Percentiles rank a stretch among this genome's conserved stretches.
phyloP scores from a whole-genome alignment of 2,329 filamentous ascomycete species.

The Claviceps sorghi region DNA sequence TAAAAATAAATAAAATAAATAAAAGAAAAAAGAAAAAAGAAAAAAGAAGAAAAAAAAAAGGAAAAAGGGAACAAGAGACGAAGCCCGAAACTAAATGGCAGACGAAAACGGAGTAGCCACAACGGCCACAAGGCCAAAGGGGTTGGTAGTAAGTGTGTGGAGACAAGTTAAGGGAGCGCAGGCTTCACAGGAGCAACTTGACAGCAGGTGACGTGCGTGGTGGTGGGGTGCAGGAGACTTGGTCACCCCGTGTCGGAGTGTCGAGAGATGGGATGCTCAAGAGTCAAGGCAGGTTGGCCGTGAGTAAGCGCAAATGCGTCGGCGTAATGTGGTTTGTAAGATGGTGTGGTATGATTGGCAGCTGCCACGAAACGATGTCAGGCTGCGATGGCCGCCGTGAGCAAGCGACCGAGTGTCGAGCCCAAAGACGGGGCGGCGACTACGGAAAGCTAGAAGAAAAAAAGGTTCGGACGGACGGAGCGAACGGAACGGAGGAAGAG shows the following conservation, averaged over 20 bases:
- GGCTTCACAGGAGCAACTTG: neutral
- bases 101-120: neutral
- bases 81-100: neutral
- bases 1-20: no score
- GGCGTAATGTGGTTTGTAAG: neutral
- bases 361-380: neutral
- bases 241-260: neutral
- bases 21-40: no score
- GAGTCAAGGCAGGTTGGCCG: neutral
- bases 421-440: conserved; percentile 1
- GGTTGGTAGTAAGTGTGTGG: neutral
- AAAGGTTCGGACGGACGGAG: neutral
- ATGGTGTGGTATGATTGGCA: neutral
- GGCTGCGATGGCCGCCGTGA: neutral
- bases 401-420: neutral
- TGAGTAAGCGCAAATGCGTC: neutral
- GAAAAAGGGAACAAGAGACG: neutral
- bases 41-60: no score
- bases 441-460: conserved; percentile 2
- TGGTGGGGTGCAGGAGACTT: neutral
- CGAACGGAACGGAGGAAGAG: neutral
- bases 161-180: neutral
- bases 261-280: neutral
- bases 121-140: neutral
- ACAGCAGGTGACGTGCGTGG: neutral